A percentile compares a stretch with the other conserved stretches of the same genome.
phyloP scores from a whole-genome alignment of 805 yeast genomes.

The Starmerella stigmatis region DNA sequence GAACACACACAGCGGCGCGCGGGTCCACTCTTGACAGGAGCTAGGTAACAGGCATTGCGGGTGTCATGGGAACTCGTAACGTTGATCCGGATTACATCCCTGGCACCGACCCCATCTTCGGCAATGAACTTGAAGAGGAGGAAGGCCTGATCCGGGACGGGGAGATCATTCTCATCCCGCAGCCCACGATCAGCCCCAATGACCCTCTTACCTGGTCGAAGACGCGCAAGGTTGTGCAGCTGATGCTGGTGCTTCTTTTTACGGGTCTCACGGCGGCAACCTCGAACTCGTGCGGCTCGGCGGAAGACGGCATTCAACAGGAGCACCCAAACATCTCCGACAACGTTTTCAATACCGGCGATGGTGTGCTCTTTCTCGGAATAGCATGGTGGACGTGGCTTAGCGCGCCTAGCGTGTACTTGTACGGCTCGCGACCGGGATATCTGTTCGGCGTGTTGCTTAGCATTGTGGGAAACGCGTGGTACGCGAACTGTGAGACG shows the following conservation, averaged over 20 bases:
- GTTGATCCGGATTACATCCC: conserved; percentile 21
- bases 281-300: conserved; percentile 63
- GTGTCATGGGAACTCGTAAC: conserved; percentile 1
- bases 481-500: conserved; percentile 52
- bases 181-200: conserved; percentile 57
- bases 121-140: conserved; percentile 27
- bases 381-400: conserved; percentile 57
- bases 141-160: conserved; percentile 25
- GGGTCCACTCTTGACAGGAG: background rate
- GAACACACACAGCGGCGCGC: no score
- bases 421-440: conserved; percentile 50
- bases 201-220: conserved; percentile 60
- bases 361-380: conserved; percentile 63
- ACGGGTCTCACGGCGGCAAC: conserved; percentile 43
- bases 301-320: conserved; percentile 55
- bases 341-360: conserved; percentile 65
- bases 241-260: conserved; percentile 32
- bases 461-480: conserved; percentile 55
- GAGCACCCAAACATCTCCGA: conserved; percentile 50
- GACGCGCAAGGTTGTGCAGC: conserved; percentile 39
- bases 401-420: conserved; percentile 22
- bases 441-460: conserved; percentile 50
- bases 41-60: background rate
- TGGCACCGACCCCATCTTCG: conserved; percentile 30
- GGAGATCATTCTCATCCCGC: conserved; percentile 48